Evolutionary conservation across 2,329 filamentous ascomycete genomes (phyloP), one percentile per base, ranked within the genome.

Genomic region (Sporothrix mexicana): DNA sequence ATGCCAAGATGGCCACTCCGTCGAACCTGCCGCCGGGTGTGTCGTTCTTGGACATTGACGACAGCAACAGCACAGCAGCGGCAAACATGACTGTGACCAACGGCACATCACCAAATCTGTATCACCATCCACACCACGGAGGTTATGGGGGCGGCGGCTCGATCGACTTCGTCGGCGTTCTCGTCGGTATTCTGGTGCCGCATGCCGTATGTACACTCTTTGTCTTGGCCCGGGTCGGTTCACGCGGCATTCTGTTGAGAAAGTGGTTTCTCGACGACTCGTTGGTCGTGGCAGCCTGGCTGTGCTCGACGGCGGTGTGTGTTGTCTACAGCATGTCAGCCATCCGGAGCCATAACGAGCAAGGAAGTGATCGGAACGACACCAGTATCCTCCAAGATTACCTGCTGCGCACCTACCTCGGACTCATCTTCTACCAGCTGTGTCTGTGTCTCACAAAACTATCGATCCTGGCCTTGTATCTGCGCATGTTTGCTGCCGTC

Each of bases 401-500:
- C 74, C 75, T 79, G 10, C 75, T 80, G 70, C 77, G 79, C 68
- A 79, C 79, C 17, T 81, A 81, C 75, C 76, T 79, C 13, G 77
- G 79, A 8, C 77, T 81, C n/a, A 77, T 81, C 61, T 80, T 82
- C 57, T 83, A 83, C 76, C 80, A 84, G 64, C 70, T 81, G 4
- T 80, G 78, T 72, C 78, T 83, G 10, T 80, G 79, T 72, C 74
- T 84, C 15, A 82, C 82, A 20, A 84, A 83, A 73, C 75, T 83
- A 1, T 80, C 81, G 17, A 79, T 84, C 62, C 76, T 84, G 41
- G 75, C 79, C 17, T 80, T 83, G 62, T 84, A 83, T 76, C 76
- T 83, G 12, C 80, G 82, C 70, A 78, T 82, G 70, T 81, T 62
- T 74, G 62, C 47, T 1, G 51, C 62, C 12, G 62, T 57, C 23